Conservation (phyloP, 2,329 filamentous ascomycete genomes). For the Aphanoascus verrucosus region DNA sequence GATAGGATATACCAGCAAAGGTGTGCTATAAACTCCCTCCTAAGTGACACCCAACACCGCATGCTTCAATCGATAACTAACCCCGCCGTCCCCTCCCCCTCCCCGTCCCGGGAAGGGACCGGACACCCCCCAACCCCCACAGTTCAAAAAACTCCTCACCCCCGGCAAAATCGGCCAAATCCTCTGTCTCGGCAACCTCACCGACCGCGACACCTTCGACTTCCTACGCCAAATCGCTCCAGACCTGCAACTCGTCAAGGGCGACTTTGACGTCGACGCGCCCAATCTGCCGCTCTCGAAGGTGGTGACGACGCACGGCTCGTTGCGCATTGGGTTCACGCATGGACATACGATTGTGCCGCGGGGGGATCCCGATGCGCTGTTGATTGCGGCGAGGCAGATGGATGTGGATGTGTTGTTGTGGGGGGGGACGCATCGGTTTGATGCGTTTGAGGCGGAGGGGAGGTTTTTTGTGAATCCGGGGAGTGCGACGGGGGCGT, state of each 20-base stretch:
- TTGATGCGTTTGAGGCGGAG: constrained; percentile 62
- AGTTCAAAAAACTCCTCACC: constrained; percentile 79
- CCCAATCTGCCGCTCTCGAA: constrained; percentile 54
- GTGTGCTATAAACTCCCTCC: constrained; percentile 33
- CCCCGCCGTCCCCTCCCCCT: neutral
- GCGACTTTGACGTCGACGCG: constrained; percentile 59
- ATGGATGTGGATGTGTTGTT: constrained; percentile 61
- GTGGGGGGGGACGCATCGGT: constrained; percentile 56
- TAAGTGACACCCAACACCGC: neutral
- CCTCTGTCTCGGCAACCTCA: constrained; percentile 69
- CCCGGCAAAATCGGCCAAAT: constrained; percentile 76
- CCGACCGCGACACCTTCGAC: constrained; percentile 69
- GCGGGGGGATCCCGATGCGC: constrained; percentile 55
- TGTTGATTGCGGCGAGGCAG: constrained; percentile 57
- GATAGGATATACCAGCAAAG: constrained; percentile 71
- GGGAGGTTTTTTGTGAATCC: constrained; percentile 63
- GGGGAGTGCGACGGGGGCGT: constrained; percentile 56
- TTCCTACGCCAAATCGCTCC: constrained; percentile 65
- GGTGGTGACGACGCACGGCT: constrained; percentile 52
- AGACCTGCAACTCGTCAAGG: constrained; percentile 59
- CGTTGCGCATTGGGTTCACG: constrained; percentile 57
- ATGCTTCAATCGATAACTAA: neutral
- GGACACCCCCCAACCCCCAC: constrained; percentile 9
- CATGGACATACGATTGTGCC: constrained; percentile 60
- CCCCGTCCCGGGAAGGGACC: neutral